Evolutionary conservation across 176 grass and related monocot genomes (phyloP), one percentile per base, ranked within the genome.

Genomic region (Avena eriantha): DNA sequence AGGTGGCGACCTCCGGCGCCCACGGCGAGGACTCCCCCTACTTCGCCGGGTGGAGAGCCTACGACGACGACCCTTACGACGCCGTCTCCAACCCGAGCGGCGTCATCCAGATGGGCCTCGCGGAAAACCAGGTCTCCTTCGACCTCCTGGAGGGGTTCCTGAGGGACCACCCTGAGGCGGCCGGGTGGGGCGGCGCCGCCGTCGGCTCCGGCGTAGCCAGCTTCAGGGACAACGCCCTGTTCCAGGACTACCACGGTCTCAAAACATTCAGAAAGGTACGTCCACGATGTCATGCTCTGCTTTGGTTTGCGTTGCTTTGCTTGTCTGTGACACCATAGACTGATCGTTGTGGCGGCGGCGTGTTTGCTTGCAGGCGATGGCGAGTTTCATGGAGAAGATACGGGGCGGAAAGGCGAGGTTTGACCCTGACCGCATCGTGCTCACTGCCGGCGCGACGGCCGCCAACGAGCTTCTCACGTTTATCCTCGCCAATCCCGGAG

Each of bases 61-160:
- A 93, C 74, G 92, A 97, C 67, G 86, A 91, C 29, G 66, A 97
- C 82, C 92, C 95, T 51, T 97, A 94, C 84, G 88, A 97, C 87
- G 69, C 88, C 64, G 67, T 36, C 18, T 54, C 34, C 24, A 94
- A 97, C 84, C 95, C 95, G 4, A 6, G 24, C 43, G 95, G 95
- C 64, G 92, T 97, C 76, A 94, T 97, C 5, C 95, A 97, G 87
- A 97, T 97, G 95, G 95, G 95, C 51, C 88, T 97, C 24, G 95
- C 95, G 13, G 95, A 97, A 83, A 97, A 94, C 90, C 95, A 97
- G 88, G 91, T 95, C 17, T 98, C 93, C 56, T 98, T 95, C 89
- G 91, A 95, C 55, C 95, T 98, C 53, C 88, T 98, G 11, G 95
- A 98, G 67, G 87, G 80, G 9, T 98, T 93, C 80, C 84, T 95